Percentiles rank a stretch among this genome's conserved stretches.
These are phyloP conservation scores for Pythium sukuiense DNA, from an alignment of 352 stramenopile species.

Conservation along the genomic window DNA sequence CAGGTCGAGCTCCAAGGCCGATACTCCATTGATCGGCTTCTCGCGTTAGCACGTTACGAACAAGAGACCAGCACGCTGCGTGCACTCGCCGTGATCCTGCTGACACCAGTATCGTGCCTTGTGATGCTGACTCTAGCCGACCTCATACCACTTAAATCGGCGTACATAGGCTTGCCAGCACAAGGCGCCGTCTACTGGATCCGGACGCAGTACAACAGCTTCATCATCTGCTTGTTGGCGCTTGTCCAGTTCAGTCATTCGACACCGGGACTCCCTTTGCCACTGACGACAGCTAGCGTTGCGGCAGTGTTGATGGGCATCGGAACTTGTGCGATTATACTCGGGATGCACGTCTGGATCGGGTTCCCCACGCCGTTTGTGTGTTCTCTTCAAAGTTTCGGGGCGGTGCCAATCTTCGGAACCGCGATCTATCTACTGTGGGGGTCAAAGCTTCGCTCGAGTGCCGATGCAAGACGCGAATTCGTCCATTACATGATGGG, in stretches of 20 bases:
- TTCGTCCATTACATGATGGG: neutral
- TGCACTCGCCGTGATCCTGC: neutral
- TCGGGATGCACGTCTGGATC: neutral
- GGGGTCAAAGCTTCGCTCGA: neutral
- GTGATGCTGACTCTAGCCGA: neutral
- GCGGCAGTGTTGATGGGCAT: too few species aligned
- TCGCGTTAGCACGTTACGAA: neutral
- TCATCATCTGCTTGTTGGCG: neutral
- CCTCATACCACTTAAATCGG: neutral
- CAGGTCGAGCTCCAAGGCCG: neutral
- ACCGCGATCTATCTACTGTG: neutral
- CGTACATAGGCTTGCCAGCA: neutral
- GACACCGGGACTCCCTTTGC: too few species aligned
- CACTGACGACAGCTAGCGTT: too few species aligned
- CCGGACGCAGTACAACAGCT: neutral
- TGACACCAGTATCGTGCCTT: neutral
- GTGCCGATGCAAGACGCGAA: neutral
- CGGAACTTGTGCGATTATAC: too few species aligned
- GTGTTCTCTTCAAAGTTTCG: neutral
- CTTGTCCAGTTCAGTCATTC: too few species aligned
- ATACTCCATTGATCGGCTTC: neutral
- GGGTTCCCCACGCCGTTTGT: neutral
- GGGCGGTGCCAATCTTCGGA: neutral
- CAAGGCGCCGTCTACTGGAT: neutral
- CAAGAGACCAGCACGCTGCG: neutral